Percentiles rank a stretch among this genome's conserved stretches.
These are phyloP conservation scores for Xanthoparmelia taractica DNA, from an alignment of 495 filamentous ascomycete species.

Conservation along the genomic window DNA sequence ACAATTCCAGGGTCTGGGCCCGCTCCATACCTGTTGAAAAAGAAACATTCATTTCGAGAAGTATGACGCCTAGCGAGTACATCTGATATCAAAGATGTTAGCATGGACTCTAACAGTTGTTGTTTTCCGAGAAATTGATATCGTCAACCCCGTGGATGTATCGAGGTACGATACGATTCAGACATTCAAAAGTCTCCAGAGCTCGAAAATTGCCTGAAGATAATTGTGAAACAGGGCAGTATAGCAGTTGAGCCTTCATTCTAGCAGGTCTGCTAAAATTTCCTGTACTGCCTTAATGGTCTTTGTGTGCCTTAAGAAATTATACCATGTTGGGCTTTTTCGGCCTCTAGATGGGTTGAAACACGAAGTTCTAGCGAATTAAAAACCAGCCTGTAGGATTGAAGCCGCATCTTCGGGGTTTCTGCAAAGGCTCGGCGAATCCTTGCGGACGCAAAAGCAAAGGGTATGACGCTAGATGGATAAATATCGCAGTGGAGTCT, in stretches of 20 bases:
- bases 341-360: background rate
- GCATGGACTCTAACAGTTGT: background rate
- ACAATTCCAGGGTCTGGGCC: constrained; percentile 59
- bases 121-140: background rate
- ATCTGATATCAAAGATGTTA: constrained; percentile 38
- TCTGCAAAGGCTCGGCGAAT: background rate
- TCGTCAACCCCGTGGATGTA: no score
- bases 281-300: no score
- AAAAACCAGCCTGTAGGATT: background rate
- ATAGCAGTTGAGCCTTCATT: no score
- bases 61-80: constrained; percentile 95
- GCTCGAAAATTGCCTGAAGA: no score
- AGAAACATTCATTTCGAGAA: constrained; percentile 93
- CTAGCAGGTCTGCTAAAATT: no score
- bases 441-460: background rate
- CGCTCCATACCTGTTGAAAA: constrained; percentile 84
- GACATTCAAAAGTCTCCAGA: no score
- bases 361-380: background rate
- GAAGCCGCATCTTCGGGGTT: background rate
- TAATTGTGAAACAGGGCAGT: no score
- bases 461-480: background rate
- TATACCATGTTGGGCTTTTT: no score
- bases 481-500: background rate
- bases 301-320: no score
- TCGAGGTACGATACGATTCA: no score